Conservation (phyloP, 495 filamentous ascomycete genomes). For the Clavariopsis aquatica region DNA sequence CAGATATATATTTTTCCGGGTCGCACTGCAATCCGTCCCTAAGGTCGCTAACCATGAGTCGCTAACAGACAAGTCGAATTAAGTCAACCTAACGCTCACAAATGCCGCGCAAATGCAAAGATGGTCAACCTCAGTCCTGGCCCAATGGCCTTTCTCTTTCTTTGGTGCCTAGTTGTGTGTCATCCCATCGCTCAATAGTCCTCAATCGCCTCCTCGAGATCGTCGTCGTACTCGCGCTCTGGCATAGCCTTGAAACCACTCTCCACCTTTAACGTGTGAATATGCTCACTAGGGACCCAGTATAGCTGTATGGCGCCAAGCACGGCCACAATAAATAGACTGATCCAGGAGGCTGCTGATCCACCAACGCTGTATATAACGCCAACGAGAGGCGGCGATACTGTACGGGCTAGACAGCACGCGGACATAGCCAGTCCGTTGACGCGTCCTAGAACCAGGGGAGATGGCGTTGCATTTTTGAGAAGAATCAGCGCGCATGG, state of each 20-base stretch:
- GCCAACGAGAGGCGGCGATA: slow-evolving; percentile 28
- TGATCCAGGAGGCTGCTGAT: slow-evolving; percentile 34
- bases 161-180: no score
- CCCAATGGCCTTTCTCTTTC: no score
- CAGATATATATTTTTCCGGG: no score
- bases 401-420: slow-evolving; percentile 29
- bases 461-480: slow-evolving; percentile 36
- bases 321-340: slow-evolving; percentile 19
- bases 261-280: slow-evolving; percentile 15
- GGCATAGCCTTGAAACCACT: slow-evolving; percentile 9
- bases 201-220: slow-evolving; percentile 1
- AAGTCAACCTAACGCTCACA: no score
- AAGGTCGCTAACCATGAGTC: no score
- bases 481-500: slow-evolving; percentile 37
- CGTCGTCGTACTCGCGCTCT: neutral
- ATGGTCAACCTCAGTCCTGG: no score
- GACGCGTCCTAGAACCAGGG: slow-evolving; percentile 34
- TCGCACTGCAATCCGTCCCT: no score
- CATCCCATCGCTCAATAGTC: neutral
- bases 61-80: no score
- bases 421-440: slow-evolving; percentile 35
- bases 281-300: slow-evolving; percentile 24
- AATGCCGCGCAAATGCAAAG: no score
- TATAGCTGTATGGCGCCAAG: slow-evolving; percentile 28
- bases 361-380: slow-evolving; percentile 32